phyloP scores from a whole-genome alignment of 176 grass and related monocot species.

The Juncus effusus region DNA sequence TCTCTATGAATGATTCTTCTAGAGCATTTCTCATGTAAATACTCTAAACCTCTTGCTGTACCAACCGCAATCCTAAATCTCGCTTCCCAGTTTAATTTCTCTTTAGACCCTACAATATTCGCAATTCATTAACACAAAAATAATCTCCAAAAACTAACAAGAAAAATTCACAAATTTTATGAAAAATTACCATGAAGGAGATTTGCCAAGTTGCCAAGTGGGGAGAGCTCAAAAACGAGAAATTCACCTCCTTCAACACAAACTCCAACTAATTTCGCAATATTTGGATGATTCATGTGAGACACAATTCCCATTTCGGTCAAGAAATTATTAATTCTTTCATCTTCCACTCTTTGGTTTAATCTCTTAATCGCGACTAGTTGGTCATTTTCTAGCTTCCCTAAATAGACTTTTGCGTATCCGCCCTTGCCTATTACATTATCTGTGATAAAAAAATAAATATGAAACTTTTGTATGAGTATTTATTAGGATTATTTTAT shows the following conservation, averaged over 20 bases:
- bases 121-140: neutral
- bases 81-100: slow-evolving; percentile 44
- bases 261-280: slow-evolving; percentile 52
- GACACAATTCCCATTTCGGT: slow-evolving; percentile 58
- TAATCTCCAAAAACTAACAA: neutral
- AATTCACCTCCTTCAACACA: slow-evolving; percentile 71
- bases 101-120: slow-evolving; percentile 28
- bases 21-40: slow-evolving; percentile 65
- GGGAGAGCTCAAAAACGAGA: slow-evolving; percentile 65
- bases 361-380: slow-evolving; percentile 70
- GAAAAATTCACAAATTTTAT: neutral
- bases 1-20: slow-evolving; percentile 78
- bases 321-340: slow-evolving; percentile 54
- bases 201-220: slow-evolving; percentile 59
- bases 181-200: slow-evolving; percentile 43
- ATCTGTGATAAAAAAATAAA: slow-evolving; percentile 24
- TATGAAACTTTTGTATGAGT: neutral
- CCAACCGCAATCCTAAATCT: slow-evolving; percentile 53
- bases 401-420: slow-evolving; percentile 62
- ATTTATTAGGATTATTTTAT: too few relatives aligned
- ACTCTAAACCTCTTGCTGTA: slow-evolving; percentile 54
- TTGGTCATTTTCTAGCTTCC: slow-evolving; percentile 44
- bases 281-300: slow-evolving; percentile 71
- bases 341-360: slow-evolving; percentile 17
- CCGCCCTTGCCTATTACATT: slow-evolving; percentile 66